Conservation (phyloP, 164 flowering plant species). For the Chimonanthus salicifolius region DNA sequence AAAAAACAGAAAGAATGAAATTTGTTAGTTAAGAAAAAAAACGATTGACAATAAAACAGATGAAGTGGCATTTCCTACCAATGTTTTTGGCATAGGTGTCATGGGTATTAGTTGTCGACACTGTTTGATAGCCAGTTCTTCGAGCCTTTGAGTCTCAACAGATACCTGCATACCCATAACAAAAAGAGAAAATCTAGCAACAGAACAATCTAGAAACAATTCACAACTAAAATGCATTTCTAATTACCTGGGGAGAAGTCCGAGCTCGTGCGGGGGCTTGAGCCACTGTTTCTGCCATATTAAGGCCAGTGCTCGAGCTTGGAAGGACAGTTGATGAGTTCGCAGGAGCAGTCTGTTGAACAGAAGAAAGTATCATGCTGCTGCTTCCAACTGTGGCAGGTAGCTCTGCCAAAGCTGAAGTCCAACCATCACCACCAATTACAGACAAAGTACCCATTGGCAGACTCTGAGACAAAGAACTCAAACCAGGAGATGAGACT, state of each 20-base stretch:
- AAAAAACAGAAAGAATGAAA: neutral
- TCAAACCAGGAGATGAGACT: slow-evolving; percentile 68
- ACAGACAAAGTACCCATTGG: slow-evolving; percentile 49
- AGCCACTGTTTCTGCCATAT: slow-evolving; percentile 90
- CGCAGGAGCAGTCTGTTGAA: slow-evolving; percentile 34
- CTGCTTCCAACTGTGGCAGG: slow-evolving; percentile 49
- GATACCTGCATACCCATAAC: slow-evolving; percentile 32
- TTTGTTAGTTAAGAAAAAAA: neutral
- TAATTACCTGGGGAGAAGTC: slow-evolving; percentile 61
- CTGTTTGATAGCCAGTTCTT: slow-evolving; percentile 77
- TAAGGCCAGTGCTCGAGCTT: slow-evolving; percentile 45
- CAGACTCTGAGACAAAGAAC: slow-evolving; percentile 47
- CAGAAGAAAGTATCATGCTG: slow-evolving; percentile 25
- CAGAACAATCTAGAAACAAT: neutral
- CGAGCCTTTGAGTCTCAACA: slow-evolving; percentile 67
- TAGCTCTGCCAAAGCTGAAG: slow-evolving; percentile 80
- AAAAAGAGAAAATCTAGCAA: slow-evolving; percentile 1
- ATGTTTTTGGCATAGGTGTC: slow-evolving; percentile 68
- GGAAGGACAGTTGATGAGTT: slow-evolving; percentile 22
- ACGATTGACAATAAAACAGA: neutral
- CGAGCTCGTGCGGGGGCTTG: slow-evolving; percentile 66
- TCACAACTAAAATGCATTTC: neutral
- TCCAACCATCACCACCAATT: slow-evolving; percentile 79
- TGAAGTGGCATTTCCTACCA: slow-evolving; percentile 31
- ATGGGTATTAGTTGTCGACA: slow-evolving; percentile 78